Conservation (phyloP, 768 basidiomycete species). For the Naematelia aurantialba region DNA sequence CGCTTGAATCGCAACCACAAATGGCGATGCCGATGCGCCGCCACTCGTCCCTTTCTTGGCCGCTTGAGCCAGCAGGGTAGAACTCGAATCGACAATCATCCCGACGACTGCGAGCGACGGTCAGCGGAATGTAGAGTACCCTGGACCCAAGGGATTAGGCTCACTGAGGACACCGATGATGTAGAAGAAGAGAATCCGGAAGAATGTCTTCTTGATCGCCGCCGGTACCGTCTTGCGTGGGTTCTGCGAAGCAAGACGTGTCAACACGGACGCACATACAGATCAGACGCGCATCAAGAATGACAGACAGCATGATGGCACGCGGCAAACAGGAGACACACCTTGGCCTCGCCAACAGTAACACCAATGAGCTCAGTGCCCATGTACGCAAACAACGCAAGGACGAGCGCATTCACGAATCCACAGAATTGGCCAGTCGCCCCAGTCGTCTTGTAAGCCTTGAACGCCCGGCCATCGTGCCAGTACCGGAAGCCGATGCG, state of each 20-base stretch:
- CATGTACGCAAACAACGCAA: conserved; percentile 35
- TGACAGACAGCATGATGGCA: too few relatives aligned
- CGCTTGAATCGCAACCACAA: conserved; percentile 45
- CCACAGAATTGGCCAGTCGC: conserved; percentile 35
- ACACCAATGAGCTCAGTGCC: conserved; percentile 38
- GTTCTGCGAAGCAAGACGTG: too few relatives aligned
- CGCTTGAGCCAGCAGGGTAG: conserved; percentile 47
- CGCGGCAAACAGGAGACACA: conserved; percentile 6
- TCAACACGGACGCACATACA: not conserved
- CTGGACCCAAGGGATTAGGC: not conserved
- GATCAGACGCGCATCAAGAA: too few relatives aligned
- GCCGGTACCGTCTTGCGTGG: conserved; percentile 38
- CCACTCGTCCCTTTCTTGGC: conserved; percentile 30
- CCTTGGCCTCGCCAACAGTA: conserved; percentile 35
- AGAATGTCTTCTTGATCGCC: conserved; percentile 43
- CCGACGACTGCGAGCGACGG: conserved; percentile 54
- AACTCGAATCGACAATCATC: conserved; percentile 71
- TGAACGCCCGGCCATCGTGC: conserved; percentile 43
- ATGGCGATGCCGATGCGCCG: conserved; percentile 40
- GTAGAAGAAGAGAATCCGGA: conserved; percentile 75
- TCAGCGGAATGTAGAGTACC: conserved; percentile 5
- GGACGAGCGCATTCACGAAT: conserved; percentile 36
- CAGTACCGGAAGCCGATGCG: conserved; percentile 55
- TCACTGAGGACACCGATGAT: conserved; percentile 66
- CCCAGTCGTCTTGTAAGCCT: conserved; percentile 26